phyloP scores from a whole-genome alignment of 257 asterid genomes.

The Scutellaria galericulata region DNA sequence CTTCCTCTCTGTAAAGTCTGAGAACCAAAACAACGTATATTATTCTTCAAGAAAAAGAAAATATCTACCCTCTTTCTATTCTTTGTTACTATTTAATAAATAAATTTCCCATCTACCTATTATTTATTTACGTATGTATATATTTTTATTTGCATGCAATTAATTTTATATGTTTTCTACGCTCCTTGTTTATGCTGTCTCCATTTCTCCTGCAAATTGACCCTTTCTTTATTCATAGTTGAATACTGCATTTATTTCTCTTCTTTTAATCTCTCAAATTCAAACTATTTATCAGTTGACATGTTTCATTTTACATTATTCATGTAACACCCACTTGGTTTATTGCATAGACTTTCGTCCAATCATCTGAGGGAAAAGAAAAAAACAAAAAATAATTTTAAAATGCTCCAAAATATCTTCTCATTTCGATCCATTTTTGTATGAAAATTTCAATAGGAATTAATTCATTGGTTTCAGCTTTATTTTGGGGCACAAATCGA shows the following conservation, averaged over 20 bases:
- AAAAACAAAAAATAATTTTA: not conserved
- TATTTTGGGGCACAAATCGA: constrained; percentile 39
- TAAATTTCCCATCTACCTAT: constrained; percentile 29
- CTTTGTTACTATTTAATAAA: constrained; percentile 9
- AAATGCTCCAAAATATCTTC: constrained; percentile 27
- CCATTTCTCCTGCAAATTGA: not conserved
- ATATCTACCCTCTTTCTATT: constrained; percentile 30
- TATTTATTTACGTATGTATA: not conserved
- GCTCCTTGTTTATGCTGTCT: constrained; percentile 18
- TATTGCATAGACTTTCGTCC: constrained; percentile 4
- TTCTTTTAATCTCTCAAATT: too few species aligned
- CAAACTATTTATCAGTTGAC: too few species aligned
- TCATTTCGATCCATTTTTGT: constrained; percentile 21
- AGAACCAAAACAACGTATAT: constrained; percentile 18
- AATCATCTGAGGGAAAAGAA: not conserved
- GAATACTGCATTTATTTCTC: too few species aligned
- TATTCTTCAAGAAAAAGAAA: constrained; percentile 47
- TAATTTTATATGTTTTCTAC: constrained; percentile 19
- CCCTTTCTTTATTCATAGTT: too few species aligned
- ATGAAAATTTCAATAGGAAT: constrained; percentile 24
- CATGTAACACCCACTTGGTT: not conserved
- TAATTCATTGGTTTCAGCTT: constrained; percentile 6
- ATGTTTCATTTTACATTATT: too few species aligned
- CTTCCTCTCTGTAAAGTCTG: constrained; percentile 65
- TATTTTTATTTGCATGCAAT: constrained; percentile 38